Evolutionary conservation across 2,329 filamentous ascomycete genomes (phyloP).

Genomic region (Talaromyces atroroseus): DNA sequence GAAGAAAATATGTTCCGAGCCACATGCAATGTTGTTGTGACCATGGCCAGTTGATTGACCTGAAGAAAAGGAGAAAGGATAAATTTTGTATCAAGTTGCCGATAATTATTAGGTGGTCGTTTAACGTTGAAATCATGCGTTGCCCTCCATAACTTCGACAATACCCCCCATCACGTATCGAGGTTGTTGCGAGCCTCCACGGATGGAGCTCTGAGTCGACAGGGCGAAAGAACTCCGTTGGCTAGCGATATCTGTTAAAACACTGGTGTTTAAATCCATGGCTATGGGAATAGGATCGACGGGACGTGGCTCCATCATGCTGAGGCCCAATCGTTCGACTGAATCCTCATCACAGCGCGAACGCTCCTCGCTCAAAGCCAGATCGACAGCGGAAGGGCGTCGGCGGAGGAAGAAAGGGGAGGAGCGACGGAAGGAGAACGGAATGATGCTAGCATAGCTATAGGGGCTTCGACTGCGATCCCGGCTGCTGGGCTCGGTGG

Average conservation of each 20-base stretch:
- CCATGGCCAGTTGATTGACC: background rate
- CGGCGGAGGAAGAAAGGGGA: slow-evolving; percentile 31
- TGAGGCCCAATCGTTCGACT: slow-evolving; percentile 37
- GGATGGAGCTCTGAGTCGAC: slow-evolving; percentile 10
- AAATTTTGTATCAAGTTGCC: background rate
- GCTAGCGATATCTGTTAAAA: slow-evolving; percentile 16
- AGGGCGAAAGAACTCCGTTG: slow-evolving; percentile 11
- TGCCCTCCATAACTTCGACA: slow-evolving; percentile 43
- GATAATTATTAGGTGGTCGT: background rate
- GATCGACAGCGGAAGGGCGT: slow-evolving; percentile 40
- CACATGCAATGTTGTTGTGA: background rate
- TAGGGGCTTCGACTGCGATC: slow-evolving; percentile 24
- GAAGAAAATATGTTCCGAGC: background rate
- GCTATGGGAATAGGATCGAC: slow-evolving; percentile 29
- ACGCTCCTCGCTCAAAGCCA: slow-evolving; percentile 40
- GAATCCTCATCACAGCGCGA: slow-evolving; percentile 34
- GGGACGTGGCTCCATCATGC: slow-evolving; percentile 42
- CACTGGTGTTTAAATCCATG: slow-evolving; percentile 20
- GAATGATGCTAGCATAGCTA: slow-evolving; percentile 14
- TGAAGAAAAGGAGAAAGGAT: background rate
- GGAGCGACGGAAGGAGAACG: slow-evolving; percentile 25
- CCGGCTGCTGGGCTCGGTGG: slow-evolving; percentile 20
- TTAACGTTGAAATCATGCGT: slow-evolving; percentile 20
- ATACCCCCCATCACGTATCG: slow-evolving; percentile 44
- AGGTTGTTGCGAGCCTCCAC: slow-evolving; percentile 21